Conservation (phyloP, 768 basidiomycete genomes). For the Boletus sp. region DNA sequence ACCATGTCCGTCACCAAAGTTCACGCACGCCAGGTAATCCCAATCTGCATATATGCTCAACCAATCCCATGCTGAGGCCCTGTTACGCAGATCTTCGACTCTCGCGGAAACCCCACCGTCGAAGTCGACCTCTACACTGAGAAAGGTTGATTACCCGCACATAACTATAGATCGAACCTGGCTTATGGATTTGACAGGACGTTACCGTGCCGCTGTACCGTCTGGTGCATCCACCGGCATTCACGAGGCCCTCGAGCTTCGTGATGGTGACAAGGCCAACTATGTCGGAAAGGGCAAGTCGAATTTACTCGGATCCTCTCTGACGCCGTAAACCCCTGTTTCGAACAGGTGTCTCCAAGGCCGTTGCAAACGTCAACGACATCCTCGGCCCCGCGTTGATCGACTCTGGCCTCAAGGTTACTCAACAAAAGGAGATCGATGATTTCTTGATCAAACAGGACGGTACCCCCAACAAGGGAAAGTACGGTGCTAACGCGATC, state of each 20-base stretch:
- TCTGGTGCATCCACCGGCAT: slow-evolving; percentile 98
- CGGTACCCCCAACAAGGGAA: slow-evolving; percentile 97
- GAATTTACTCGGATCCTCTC: not conserved
- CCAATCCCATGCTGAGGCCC: slow-evolving; percentile 9
- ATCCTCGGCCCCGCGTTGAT: slow-evolving; percentile 87
- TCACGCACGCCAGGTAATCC: slow-evolving; percentile 83
- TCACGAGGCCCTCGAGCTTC: slow-evolving; percentile 98
- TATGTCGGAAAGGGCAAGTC: slow-evolving; percentile 93
- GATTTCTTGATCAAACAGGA: slow-evolving; percentile 98
- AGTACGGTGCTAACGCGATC: slow-evolving; percentile 98
- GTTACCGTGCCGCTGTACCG: slow-evolving; percentile 92
- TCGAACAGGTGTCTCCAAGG: slow-evolving; percentile 81
- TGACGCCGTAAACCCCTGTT: not conserved
- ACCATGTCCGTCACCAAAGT: slow-evolving; percentile 92
- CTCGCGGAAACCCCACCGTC: slow-evolving; percentile 96
- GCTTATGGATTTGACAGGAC: slow-evolving; percentile 50
- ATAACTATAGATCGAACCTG: slow-evolving; percentile 8
- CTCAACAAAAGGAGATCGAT: slow-evolving; percentile 92
- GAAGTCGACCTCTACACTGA: slow-evolving; percentile 88
- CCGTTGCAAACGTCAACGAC: slow-evolving; percentile 91
- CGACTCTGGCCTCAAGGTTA: slow-evolving; percentile 79
- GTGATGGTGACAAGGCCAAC: slow-evolving; percentile 89
- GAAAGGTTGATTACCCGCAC: slow-evolving; percentile 59
- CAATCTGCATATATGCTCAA: not conserved
- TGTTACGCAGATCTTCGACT: slow-evolving; percentile 88